These are phyloP conservation scores for Fraxinus pennsylvanica DNA, from an alignment of 257 asterid genomes.

Conservation along the genomic window DNA sequence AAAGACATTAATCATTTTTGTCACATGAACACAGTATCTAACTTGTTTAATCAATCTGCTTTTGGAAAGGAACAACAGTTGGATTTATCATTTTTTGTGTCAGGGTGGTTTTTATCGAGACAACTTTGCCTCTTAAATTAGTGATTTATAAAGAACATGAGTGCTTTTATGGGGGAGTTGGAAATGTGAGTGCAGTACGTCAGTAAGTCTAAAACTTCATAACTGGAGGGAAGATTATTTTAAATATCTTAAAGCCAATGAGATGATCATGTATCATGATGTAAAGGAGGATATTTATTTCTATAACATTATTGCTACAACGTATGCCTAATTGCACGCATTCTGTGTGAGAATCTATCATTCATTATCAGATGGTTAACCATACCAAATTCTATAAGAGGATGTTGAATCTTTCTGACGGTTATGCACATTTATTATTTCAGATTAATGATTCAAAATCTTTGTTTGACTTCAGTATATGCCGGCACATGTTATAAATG, in stretches of 20 bases:
- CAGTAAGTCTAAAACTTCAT: not conserved
- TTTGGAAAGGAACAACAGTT: not conserved
- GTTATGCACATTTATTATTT: not conserved
- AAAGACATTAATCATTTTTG: not conserved
- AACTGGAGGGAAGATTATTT: not conserved
- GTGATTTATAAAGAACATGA: not conserved
- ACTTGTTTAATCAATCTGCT: not conserved
- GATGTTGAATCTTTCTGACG: not conserved
- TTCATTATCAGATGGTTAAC: not conserved
- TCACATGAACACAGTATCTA: not conserved
- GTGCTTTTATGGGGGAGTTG: not conserved
- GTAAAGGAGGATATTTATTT: not conserved
- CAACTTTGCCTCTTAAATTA: slow-evolving; percentile 1
- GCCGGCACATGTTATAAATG: not conserved
- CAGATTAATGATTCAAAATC: not conserved
- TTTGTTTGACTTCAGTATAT: not conserved
- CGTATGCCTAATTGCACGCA: not conserved
- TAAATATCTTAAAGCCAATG: not conserved
- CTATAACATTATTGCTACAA: not conserved
- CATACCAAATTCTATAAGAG: not conserved
- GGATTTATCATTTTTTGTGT: not conserved
- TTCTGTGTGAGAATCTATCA: not conserved
- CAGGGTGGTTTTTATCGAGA: not conserved
- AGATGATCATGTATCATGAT: not conserved
- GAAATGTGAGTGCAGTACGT: not conserved